Evolutionary conservation across 495 filamentous ascomycete genomes (phyloP).

Genomic region (Astrocystis sublimbata): DNA sequence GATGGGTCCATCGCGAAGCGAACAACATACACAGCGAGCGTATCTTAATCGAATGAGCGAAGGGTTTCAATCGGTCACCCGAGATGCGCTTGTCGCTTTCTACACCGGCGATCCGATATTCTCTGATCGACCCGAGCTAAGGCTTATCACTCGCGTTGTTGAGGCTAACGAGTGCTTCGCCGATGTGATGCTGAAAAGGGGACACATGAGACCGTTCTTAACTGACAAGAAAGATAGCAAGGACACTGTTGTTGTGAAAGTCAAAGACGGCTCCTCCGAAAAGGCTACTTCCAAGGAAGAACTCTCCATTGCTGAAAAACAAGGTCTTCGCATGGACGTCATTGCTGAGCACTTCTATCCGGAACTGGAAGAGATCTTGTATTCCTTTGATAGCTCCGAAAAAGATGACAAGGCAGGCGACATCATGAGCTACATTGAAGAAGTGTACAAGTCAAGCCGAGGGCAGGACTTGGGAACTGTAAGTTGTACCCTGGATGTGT

Average conservation of each 20-base stretch:
- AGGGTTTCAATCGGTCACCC: conserved; percentile 43
- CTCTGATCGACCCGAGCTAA: conserved; percentile 27
- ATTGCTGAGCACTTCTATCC: conserved; percentile 16
- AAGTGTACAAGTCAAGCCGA: conserved; percentile 28
- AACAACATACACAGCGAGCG: conserved; percentile 25
- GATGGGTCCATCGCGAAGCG: conserved; percentile 41
- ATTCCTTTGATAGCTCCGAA: background rate
- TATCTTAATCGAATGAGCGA: conserved; percentile 44
- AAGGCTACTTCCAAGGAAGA: background rate
- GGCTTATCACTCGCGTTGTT: conserved; percentile 50
- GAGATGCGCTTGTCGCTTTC: conserved; percentile 35
- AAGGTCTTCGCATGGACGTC: background rate
- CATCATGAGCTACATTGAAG: conserved; percentile 33
- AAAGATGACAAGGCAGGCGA: background rate
- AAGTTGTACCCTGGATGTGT: conserved; percentile 6
- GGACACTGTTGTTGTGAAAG: background rate
- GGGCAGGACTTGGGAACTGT: conserved; percentile 37
- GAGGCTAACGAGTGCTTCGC: conserved; percentile 46
- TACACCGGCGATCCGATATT: conserved; percentile 48
- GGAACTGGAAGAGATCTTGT: conserved; percentile 31
- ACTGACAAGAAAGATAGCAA: conserved; percentile 6
- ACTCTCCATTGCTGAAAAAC: background rate
- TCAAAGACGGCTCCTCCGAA: background rate
- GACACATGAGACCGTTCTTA: conserved; percentile 44
- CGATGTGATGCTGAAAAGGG: conserved; percentile 36